Evolutionary conservation across 2,329 filamentous ascomycete species (phyloP).

Genomic region (Ascomycota sp.): DNA sequence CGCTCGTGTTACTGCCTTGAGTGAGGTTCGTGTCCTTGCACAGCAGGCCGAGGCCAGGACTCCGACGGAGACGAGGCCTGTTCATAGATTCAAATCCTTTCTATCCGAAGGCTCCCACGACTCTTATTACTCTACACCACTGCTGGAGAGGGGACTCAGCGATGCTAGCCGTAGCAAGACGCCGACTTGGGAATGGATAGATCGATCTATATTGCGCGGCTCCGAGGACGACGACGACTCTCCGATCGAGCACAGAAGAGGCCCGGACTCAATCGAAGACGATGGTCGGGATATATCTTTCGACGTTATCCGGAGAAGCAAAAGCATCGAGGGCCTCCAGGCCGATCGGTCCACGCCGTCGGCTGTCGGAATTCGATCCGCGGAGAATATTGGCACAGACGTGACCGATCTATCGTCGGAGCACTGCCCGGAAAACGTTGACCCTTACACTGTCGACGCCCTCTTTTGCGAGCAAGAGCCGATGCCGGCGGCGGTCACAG

Average conservation of each 20-base stretch:
- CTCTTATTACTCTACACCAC: conserved; percentile 58
- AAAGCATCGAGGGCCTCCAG: conserved; percentile 26
- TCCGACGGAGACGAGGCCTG: conserved; percentile 3
- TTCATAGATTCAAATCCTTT: conserved; percentile 27
- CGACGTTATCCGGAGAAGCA: conserved; percentile 31
- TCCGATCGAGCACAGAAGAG: conserved; percentile 6
- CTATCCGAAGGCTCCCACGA: conserved; percentile 43
- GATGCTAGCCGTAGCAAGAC: conserved; percentile 26
- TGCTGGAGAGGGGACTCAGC: conserved; percentile 47
- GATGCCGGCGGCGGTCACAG: no score
- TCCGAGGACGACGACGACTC: conserved; percentile 20
- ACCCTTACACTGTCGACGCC: no score
- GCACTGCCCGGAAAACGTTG: no score
- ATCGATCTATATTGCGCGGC: conserved; percentile 31
- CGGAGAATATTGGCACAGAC: conserved; percentile 28
- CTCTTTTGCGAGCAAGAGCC: no score
- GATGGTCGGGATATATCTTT: conserved; percentile 24
- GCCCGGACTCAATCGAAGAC: conserved; percentile 2
- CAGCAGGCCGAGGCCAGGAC: neutral
- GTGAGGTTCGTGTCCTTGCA: neutral
- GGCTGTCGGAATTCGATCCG: conserved; percentile 18
- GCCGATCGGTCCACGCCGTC: conserved; percentile 13
- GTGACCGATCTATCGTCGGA: conserved; percentile 44
- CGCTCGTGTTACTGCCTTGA: conserved; percentile 3
- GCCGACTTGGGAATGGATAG: conserved; percentile 27